phyloP scores from a whole-genome alignment of 768 basidiomycete genomes.

The Suillus cothurnatus region DNA sequence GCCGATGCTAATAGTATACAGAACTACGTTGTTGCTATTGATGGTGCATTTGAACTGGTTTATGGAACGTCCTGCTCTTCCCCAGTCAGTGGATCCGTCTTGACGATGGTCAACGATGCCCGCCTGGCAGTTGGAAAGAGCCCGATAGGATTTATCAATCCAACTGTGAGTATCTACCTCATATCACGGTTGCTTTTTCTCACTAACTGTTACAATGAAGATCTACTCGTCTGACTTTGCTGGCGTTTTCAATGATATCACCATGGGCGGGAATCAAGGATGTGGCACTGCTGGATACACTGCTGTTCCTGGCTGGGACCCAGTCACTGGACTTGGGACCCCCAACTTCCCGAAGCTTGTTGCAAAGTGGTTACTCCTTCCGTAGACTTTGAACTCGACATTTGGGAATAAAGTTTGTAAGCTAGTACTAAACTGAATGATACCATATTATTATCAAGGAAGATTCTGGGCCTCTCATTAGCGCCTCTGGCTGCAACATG shows the following conservation, averaged over 20 bases:
- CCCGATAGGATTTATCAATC: constrained; percentile 34
- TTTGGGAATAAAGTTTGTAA: background rate
- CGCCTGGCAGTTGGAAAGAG: constrained; percentile 28
- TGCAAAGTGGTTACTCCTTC: constrained; percentile 41
- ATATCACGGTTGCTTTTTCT: background rate
- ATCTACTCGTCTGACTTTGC: constrained; percentile 44
- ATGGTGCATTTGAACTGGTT: constrained; percentile 41
- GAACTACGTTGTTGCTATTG: constrained; percentile 30
- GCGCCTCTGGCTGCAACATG: background rate
- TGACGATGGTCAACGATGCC: constrained; percentile 31
- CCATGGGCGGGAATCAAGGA: constrained; percentile 40
- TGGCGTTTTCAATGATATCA: constrained; percentile 48
- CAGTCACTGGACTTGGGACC: constrained; percentile 40
- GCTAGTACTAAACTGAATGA: background rate
- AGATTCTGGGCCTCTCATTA: background rate
- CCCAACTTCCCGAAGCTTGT: constrained; percentile 53
- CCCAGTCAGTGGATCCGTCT: constrained; percentile 18
- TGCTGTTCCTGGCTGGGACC: constrained; percentile 26
- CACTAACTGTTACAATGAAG: constrained; percentile 21
- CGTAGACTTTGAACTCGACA: constrained; percentile 22
- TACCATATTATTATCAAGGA: background rate
- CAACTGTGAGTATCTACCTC: constrained; percentile 19
- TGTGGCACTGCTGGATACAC: constrained; percentile 40
- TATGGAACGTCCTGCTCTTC: constrained; percentile 35
- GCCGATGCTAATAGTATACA: background rate